Conservation (phyloP, 1,284 basidiomycete genomes). For the Paramarasmius palmivorus region DNA sequence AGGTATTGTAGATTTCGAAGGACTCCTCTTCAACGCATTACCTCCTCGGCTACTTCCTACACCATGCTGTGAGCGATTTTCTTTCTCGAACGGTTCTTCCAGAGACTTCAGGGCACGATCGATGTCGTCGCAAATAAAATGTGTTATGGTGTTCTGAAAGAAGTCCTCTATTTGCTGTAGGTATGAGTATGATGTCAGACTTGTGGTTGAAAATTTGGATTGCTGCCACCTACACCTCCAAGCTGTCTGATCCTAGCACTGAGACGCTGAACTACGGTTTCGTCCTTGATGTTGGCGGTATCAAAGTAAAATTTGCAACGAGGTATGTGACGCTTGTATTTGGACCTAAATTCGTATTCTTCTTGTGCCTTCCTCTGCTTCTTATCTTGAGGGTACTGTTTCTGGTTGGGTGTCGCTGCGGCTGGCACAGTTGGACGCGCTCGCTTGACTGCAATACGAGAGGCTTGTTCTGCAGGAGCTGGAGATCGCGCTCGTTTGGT, state of each 20-base stretch:
- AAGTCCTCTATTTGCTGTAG: slow-evolving; percentile 78
- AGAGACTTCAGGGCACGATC: slow-evolving; percentile 1
- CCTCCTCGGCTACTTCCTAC: background rate
- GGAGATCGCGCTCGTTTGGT: slow-evolving; percentile 69
- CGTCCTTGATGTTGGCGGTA: slow-evolving; percentile 53
- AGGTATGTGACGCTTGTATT: slow-evolving; percentile 86
- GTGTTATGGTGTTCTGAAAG: slow-evolving; percentile 84
- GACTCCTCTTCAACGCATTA: slow-evolving; percentile 52
- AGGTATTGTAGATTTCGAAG: slow-evolving; percentile 54
- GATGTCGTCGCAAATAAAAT: slow-evolving; percentile 75
- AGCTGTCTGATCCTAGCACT: slow-evolving; percentile 61
- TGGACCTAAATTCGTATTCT: slow-evolving; percentile 76
- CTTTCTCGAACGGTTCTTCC: slow-evolving; percentile 53
- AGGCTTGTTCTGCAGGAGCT: slow-evolving; percentile 40
- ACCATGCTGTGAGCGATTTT: slow-evolving; percentile 41
- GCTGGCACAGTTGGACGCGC: slow-evolving; percentile 19
- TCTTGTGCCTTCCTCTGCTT: slow-evolving; percentile 56
- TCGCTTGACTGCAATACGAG: slow-evolving; percentile 33
- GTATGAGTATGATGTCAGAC: slow-evolving; percentile 7
- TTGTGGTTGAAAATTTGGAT: background rate
- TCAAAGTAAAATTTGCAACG: slow-evolving; percentile 88
- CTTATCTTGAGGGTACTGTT: slow-evolving; percentile 20
- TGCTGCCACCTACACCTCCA: slow-evolving; percentile 68
- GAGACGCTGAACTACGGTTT: slow-evolving; percentile 46
- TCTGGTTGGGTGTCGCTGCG: slow-evolving; percentile 14